phyloP scores from a whole-genome alignment of 202 grass and related monocot species.

The Setaria viridis region DNA sequence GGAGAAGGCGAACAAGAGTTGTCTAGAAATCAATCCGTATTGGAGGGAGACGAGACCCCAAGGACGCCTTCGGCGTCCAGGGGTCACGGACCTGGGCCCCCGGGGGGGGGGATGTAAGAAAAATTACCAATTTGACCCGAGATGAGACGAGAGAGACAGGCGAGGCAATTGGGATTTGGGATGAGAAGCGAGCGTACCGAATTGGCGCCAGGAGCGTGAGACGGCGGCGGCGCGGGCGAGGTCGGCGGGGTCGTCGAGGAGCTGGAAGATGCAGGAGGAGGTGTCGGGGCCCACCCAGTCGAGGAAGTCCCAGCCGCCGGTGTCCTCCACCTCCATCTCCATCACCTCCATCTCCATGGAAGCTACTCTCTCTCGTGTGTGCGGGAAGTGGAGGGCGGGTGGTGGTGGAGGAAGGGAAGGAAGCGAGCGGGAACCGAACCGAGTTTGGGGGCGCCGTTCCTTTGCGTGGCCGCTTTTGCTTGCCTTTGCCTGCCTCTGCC shows the following conservation, averaged over 20 bases:
- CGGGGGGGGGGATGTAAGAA: too few species aligned
- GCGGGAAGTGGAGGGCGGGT: not conserved
- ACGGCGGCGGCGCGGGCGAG: slow-evolving; percentile 64
- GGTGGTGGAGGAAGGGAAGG: not conserved
- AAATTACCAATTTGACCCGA: too few species aligned
- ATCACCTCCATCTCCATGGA: slow-evolving; percentile 20
- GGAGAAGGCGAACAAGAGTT: too few species aligned
- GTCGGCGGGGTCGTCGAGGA: slow-evolving; percentile 65
- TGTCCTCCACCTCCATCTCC: slow-evolving; percentile 15
- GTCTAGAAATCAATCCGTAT: too few species aligned
- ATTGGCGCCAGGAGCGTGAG: slow-evolving; percentile 83
- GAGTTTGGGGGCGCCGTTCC: not conserved
- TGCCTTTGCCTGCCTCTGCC: not conserved
- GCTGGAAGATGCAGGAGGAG: slow-evolving; percentile 50
- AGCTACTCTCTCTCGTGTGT: too few species aligned
- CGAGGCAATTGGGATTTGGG: too few species aligned
- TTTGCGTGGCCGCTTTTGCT: slow-evolving; percentile 30
- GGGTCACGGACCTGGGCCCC: too few species aligned
- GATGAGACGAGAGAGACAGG: too few species aligned
- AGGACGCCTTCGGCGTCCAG: too few species aligned
- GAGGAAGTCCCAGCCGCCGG: slow-evolving; percentile 54
- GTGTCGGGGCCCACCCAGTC: slow-evolving; percentile 68
- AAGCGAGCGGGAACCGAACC: not conserved
- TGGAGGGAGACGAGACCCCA: not conserved
- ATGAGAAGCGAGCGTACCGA: slow-evolving; percentile 26